Percentiles rank a stretch among this genome's conserved stretches.
phyloP scores from a whole-genome alignment of 257 asterid genomes.

The Lycium barbarum region DNA sequence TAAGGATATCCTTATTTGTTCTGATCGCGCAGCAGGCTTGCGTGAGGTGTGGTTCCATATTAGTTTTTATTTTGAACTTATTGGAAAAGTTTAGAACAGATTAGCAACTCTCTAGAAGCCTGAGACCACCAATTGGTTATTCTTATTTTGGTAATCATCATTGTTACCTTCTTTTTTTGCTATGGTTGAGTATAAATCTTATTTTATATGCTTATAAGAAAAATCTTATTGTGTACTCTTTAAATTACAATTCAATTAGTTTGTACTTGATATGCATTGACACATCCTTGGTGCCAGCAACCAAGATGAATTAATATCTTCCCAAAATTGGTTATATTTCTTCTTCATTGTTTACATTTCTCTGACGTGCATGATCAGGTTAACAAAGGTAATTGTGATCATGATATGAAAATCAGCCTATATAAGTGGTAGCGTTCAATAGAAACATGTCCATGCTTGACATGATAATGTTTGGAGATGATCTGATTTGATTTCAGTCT shows the following conservation, averaged over 20 bases:
- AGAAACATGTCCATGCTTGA: background rate
- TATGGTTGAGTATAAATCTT: background rate
- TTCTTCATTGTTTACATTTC: conserved; percentile 10
- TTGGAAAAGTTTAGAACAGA: background rate
- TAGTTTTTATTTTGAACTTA: background rate
- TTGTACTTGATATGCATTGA: conserved; percentile 12
- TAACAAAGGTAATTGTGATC: background rate
- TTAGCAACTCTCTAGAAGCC: background rate
- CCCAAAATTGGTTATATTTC: background rate
- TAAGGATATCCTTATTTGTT: background rate
- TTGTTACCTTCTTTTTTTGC: background rate
- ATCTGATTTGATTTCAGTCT: background rate
- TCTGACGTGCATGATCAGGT: conserved; percentile 16
- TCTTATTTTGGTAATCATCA: background rate
- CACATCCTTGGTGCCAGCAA: background rate
- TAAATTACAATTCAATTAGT: background rate
- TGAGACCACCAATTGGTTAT: background rate
- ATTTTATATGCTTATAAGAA: background rate
- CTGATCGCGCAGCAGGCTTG: background rate
- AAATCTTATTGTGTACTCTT: background rate
- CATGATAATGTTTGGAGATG: background rate
- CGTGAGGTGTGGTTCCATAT: background rate
- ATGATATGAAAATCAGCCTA: background rate
- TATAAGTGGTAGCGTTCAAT: conserved; percentile 12
- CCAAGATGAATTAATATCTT: background rate